Percentiles rank a stretch among this genome's conserved stretches.
Evolutionary conservation across 495 filamentous ascomycete species (phyloP).

Genomic region (Pseudomonodictys pantanalensis): DNA sequence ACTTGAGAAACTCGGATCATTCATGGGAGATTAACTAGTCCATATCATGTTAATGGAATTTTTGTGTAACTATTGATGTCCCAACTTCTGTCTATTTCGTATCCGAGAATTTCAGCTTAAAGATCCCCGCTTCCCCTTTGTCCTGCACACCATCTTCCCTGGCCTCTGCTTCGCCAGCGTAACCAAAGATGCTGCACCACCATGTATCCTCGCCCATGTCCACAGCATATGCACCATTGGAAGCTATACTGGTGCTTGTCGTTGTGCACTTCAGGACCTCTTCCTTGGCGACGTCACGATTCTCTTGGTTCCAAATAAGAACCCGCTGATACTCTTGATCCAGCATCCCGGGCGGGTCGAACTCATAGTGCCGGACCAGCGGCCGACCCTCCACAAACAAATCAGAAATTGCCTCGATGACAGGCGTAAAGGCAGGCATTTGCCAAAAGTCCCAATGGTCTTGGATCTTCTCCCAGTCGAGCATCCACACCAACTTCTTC

Average conservation of each 20-base stretch:
- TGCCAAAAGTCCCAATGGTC: conserved; percentile 1
- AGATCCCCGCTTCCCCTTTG: background rate
- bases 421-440: background rate
- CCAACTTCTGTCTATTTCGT: background rate
- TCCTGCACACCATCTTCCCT: background rate
- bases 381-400: background rate
- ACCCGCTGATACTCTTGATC: background rate
- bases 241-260: background rate
- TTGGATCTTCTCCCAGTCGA: conserved; percentile 1
- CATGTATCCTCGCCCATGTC: background rate
- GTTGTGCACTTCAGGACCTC: background rate
- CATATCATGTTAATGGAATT: background rate
- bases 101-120: background rate
- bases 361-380: conserved; percentile 1
- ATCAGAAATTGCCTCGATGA: background rate
- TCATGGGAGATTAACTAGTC: too few species aligned
- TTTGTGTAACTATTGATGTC: background rate
- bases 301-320: background rate
- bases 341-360: background rate
- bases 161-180: background rate
- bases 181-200: background rate
- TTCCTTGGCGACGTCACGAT: background rate
- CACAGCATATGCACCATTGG: conserved; percentile 1
- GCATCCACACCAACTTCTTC: conserved; percentile 1
- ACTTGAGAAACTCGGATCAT: too few species aligned